phyloP scores from a whole-genome alignment of 2,329 filamentous ascomycete species.

The Daldinia sp. region DNA sequence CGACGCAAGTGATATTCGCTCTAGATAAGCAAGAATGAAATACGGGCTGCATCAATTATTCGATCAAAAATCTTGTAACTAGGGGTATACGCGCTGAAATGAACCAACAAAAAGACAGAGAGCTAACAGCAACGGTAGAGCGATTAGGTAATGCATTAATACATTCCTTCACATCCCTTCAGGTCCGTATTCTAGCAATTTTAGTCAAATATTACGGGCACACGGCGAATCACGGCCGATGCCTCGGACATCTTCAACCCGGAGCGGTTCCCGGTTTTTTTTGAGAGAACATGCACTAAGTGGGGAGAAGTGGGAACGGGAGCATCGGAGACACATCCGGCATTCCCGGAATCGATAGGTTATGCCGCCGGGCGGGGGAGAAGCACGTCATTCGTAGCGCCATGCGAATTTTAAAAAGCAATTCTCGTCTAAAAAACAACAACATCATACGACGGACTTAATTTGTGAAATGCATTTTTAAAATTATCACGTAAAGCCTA shows the following conservation, averaged over 20 bases:
- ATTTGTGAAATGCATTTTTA: background rate
- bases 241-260: background rate
- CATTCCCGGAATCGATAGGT: conserved; percentile 7
- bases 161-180: background rate
- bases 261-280: conserved; percentile 1
- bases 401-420: conserved; percentile 6
- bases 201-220: background rate
- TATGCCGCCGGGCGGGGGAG: conserved; percentile 14
- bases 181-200: background rate
- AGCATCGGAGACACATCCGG: conserved; percentile 7
- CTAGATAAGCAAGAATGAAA: background rate
- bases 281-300: background rate
- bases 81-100: too few species aligned
- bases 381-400: conserved; percentile 23
- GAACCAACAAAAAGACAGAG: background rate
- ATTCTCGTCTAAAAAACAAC: background rate
- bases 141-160: background rate
- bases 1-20: background rate
- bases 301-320: conserved; percentile 12
- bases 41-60: background rate
- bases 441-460: background rate
- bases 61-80: background rate
- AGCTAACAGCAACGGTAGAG: background rate
- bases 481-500: background rate
- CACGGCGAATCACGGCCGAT: background rate